phyloP scores from a whole-genome alignment of 176 grass and related monocot species.

The Phoenix roebelenii region DNA sequence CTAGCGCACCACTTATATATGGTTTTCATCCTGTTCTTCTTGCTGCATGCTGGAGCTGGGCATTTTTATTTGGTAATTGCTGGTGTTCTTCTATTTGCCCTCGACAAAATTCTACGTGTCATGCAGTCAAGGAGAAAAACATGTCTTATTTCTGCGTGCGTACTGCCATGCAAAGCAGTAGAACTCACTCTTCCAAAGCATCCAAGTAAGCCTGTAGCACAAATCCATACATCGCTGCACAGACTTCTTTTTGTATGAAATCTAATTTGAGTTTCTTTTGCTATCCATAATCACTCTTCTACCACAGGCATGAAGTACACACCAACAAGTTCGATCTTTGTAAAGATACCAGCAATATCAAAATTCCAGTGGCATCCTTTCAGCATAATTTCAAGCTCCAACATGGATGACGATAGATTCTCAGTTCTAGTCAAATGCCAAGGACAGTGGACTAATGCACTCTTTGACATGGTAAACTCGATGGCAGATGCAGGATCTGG shows the following conservation, averaged over 20 bases:
- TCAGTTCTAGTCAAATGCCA: conserved; percentile 35
- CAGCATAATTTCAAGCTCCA: conserved; percentile 35
- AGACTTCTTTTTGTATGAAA: too few relatives aligned
- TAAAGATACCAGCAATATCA: conserved; percentile 36
- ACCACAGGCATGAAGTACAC: conserved; percentile 28
- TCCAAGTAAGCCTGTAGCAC: conserved; percentile 6
- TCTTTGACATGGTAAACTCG: conserved; percentile 16
- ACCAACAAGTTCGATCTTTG: conserved; percentile 33
- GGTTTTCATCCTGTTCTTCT: conserved; percentile 39
- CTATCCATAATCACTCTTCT: background rate
- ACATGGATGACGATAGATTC: conserved; percentile 16
- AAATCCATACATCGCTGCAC: too few relatives aligned
- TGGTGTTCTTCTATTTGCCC: conserved; percentile 35
- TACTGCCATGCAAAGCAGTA: conserved; percentile 35
- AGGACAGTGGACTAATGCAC: conserved; percentile 31
- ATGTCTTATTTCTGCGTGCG: conserved; percentile 19
- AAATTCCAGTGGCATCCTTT: conserved; percentile 48
- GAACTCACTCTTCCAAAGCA: conserved; percentile 38
- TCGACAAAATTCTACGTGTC: conserved; percentile 30
- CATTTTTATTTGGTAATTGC: conserved; percentile 43
- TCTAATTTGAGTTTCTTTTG: too few relatives aligned
- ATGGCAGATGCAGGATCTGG: conserved; percentile 3
- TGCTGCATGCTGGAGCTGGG: conserved; percentile 31
- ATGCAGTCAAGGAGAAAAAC: conserved; percentile 25
- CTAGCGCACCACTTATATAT: conserved; percentile 33